phyloP scores from a whole-genome alignment of 2,329 filamentous ascomycete genomes.

The Ophiostoma quercus region DNA sequence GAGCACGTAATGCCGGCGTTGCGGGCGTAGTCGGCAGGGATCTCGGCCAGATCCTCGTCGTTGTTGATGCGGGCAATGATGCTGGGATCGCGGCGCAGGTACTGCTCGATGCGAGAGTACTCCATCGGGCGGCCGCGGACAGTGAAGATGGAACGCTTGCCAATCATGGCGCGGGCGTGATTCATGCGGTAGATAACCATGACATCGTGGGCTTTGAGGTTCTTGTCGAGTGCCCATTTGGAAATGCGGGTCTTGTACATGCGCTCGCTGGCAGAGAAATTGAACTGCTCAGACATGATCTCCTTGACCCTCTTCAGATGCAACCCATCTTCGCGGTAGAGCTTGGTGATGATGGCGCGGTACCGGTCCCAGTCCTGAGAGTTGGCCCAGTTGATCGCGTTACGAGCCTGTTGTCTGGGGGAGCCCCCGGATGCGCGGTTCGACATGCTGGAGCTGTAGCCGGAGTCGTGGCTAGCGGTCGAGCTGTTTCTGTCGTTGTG shows the following conservation, averaged over 20 bases:
- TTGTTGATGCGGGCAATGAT: slow-evolving; percentile 26
- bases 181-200: slow-evolving; percentile 30
- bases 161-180: slow-evolving; percentile 28
- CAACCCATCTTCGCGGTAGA: slow-evolving; percentile 31
- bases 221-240: slow-evolving; percentile 35
- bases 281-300: slow-evolving; percentile 30
- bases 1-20: slow-evolving; percentile 17
- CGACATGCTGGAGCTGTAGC: slow-evolving; percentile 6
- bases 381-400: not conserved
- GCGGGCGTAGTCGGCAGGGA: slow-evolving; percentile 28
- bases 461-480: not conserved
- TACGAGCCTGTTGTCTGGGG: not conserved
- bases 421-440: not conserved
- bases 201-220: slow-evolving; percentile 33
- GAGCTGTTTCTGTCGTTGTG: slow-evolving; percentile 1
- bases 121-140: slow-evolving; percentile 31
- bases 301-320: slow-evolving; percentile 32
- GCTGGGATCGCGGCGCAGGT: slow-evolving; percentile 31
- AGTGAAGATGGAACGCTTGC: slow-evolving; percentile 30
- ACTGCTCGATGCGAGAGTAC: slow-evolving; percentile 31
- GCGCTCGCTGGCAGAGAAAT: slow-evolving; percentile 32
- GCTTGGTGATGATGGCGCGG: slow-evolving; percentile 29
- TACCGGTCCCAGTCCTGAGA: slow-evolving; percentile 32
- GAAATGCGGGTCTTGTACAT: slow-evolving; percentile 36
- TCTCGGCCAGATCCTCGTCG: slow-evolving; percentile 25